phyloP scores from a whole-genome alignment of 106 monocot species.

The Agapanthus africanus region DNA sequence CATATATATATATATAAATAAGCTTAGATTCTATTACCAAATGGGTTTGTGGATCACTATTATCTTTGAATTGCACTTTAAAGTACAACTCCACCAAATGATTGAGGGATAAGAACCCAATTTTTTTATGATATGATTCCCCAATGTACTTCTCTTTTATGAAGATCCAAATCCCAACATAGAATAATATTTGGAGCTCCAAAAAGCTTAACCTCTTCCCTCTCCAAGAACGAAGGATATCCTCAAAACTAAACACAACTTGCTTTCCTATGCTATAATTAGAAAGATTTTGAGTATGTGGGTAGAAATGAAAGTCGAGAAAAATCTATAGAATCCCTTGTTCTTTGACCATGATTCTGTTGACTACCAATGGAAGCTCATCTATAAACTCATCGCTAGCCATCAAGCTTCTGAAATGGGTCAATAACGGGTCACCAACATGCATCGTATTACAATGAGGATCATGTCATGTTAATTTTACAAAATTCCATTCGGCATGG shows the following conservation, averaged over 20 bases:
- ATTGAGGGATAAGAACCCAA: too few species aligned
- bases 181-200: constrained; percentile 12
- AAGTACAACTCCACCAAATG: too few species aligned
- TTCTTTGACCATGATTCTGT: constrained; percentile 1
- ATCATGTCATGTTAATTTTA: background rate
- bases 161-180: constrained; percentile 17
- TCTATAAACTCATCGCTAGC: constrained; percentile 7
- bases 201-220: constrained; percentile 11
- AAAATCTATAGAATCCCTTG: background rate
- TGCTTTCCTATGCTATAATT: background rate
- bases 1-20: too few species aligned
- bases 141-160: constrained; percentile 16
- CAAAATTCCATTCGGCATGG: background rate
- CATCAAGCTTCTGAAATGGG: background rate
- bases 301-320: constrained; percentile 7
- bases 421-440: background rate
- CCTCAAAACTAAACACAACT: background rate
- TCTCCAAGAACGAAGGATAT: constrained; percentile 6
- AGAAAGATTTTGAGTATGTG: constrained; percentile 1
- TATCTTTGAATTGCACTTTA: too few species aligned
- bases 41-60: too few species aligned
- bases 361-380: constrained; percentile 2
- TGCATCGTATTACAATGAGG: background rate
- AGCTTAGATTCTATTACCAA: too few species aligned
- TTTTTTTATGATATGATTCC: too few species aligned